Base-by-base conservation (phyloP, 805 yeast species). In the Candida alai region DNA sequence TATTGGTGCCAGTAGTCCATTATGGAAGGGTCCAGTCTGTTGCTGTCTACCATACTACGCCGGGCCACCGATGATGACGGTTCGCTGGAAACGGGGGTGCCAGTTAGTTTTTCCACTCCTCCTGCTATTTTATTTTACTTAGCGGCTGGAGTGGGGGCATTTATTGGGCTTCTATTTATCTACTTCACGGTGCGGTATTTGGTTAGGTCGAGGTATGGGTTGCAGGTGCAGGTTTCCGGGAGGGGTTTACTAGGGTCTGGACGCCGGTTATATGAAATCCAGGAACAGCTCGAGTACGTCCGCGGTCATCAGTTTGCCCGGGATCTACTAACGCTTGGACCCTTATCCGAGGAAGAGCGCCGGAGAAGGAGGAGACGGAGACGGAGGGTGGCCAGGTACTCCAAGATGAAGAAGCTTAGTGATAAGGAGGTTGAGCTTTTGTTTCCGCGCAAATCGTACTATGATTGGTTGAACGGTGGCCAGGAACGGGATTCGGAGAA, bases 121-220 rank as follows among this genome's bases (percentile, higher is more conserved):
- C 84, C 84, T 1, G 74, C 84, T 1, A 76, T 83, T 1, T 57
- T 80, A 19, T 80, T 80, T 54, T 76, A 78, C 54, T 56, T 80
- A 9, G 84, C 85, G 1, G 62, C 80, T 22, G 73, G 80, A 1
- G 74, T 78, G 10, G 85, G 84, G 3, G 70, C 77, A 9, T 48
- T 70, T 15, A 76, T 78, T 24, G 83, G 84, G 4, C 14, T 65
- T 0, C 50, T 76, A 18, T 76, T 80, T 45, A 43, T 77, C 6
- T 77, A 77, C 55, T 78, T 80, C 64, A 74, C 84, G 8, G 48
- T 74, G 34, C 58, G 84, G 31, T 78, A 80, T 51, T 71, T 78
- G 44, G 66, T 79, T 3, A 58, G 84, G 33, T 65, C 81, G 4
- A 67, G 62, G 36, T 70, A 66, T 44, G 85, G 85, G 0, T 57